Percentiles rank a stretch among this genome's conserved stretches.
These are phyloP conservation scores for Syncephalastrum monosporum DNA, from an alignment of 371 early-diverging fungal genomes.

Conservation along the genomic window DNA sequence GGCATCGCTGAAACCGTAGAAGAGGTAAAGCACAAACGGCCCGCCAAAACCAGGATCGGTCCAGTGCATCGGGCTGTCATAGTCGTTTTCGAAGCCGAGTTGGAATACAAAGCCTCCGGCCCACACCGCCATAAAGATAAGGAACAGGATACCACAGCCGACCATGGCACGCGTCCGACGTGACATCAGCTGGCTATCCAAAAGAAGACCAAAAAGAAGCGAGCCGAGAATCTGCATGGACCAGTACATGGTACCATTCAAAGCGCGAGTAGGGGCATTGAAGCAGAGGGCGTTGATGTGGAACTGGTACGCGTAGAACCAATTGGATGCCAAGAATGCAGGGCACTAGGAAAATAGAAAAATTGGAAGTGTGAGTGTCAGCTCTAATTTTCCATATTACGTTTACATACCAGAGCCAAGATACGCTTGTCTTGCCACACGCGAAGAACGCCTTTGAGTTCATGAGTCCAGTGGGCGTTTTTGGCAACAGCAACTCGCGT, in stretches of 20 bases:
- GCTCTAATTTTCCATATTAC: neutral
- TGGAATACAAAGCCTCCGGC: slow-evolving; percentile 57
- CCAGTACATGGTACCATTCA: slow-evolving; percentile 71
- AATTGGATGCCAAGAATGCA: slow-evolving; percentile 68
- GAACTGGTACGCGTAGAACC: slow-evolving; percentile 70
- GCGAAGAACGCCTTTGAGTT: slow-evolving; percentile 56
- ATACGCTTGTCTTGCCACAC: slow-evolving; percentile 67
- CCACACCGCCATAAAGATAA: slow-evolving; percentile 56
- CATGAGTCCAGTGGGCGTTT: slow-evolving; percentile 50
- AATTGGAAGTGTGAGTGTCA: neutral
- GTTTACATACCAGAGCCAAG: slow-evolving; percentile 35
- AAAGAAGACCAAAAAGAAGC: slow-evolving; percentile 43
- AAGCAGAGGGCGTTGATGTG: slow-evolving; percentile 52
- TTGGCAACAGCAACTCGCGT: slow-evolving; percentile 50
- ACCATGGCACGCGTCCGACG: slow-evolving; percentile 53
- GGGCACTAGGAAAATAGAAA: slow-evolving; percentile 28
- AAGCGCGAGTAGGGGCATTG: slow-evolving; percentile 52
- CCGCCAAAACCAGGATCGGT: slow-evolving; percentile 40
- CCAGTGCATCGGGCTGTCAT: slow-evolving; percentile 33
- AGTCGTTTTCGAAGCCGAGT: slow-evolving; percentile 34
- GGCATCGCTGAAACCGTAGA: slow-evolving; percentile 66
- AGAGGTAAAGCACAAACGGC: slow-evolving; percentile 59
- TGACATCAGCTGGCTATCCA: slow-evolving; percentile 46
- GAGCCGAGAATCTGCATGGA: slow-evolving; percentile 63
- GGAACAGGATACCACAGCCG: slow-evolving; percentile 42